These are phyloP conservation scores for Termitomyces sp. DNA, from an alignment of 768 basidiomycete species.

Conservation along the genomic window DNA sequence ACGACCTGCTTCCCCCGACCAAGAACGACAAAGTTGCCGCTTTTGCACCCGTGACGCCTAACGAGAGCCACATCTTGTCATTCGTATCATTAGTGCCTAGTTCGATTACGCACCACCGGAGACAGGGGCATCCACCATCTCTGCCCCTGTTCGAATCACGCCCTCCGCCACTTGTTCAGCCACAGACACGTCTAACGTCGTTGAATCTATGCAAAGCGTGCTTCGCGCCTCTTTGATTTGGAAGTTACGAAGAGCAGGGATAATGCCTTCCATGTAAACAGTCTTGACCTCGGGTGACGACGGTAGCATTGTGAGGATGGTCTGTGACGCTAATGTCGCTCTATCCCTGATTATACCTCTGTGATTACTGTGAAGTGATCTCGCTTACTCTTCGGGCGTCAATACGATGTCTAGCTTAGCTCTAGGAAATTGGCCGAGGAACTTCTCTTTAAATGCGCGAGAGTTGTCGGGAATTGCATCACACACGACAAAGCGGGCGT, in stretches of 20 bases:
- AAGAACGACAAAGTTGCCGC: conserved; percentile 89
- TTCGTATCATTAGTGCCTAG: background rate
- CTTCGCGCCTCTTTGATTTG: conserved; percentile 27
- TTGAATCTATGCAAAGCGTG: conserved; percentile 83
- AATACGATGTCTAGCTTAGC: conserved; percentile 53
- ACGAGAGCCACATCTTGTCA: background rate
- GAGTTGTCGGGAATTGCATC: conserved; percentile 65
- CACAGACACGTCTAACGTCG: conserved; percentile 79
- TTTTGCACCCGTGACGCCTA: conserved; percentile 82
- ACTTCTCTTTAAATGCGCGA: conserved; percentile 48
- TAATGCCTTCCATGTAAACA: conserved; percentile 70
- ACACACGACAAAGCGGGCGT: conserved; percentile 69
- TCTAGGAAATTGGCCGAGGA: conserved; percentile 52
- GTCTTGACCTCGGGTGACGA: conserved; percentile 82
- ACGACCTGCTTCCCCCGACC: conserved; percentile 67
- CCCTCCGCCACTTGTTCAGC: conserved; percentile 59
- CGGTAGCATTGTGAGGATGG: conserved; percentile 87
- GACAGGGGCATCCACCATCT: conserved; percentile 91
- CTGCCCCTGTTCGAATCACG: conserved; percentile 51
- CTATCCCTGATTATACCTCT: conserved; percentile 30
- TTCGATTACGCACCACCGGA: conserved; percentile 65
- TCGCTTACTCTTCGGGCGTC: conserved; percentile 71
- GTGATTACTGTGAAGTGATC: conserved; percentile 8
- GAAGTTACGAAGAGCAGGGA: conserved; percentile 55
- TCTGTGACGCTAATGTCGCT: conserved; percentile 56